Conservation (phyloP, 169 alveolate genomes). For the Plasmodium yoelii region DNA sequence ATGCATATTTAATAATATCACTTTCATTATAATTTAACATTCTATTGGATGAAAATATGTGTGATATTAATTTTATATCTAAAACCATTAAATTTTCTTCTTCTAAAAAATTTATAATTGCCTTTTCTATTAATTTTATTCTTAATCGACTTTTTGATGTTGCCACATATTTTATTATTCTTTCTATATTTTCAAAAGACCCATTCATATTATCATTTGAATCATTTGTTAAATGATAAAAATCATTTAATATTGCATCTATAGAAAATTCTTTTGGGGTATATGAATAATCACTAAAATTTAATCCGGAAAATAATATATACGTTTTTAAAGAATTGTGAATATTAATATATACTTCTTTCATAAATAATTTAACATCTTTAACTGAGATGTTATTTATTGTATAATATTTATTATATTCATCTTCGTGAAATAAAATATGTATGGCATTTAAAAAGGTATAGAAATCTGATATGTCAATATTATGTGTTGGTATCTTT, state of each 20-base stretch:
- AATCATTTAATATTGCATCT: conserved; percentile 34
- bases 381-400: conserved; percentile 44
- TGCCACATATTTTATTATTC: conserved; percentile 10
- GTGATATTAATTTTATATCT: conserved; percentile 25
- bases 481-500: conserved; percentile 1
- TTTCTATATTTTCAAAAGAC: conserved; percentile 16
- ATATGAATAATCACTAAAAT: conserved; percentile 41
- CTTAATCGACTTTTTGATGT: conserved; percentile 33
- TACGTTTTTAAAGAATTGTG: conserved; percentile 36
- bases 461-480: conserved; percentile 18
- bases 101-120: conserved; percentile 21
- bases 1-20: conserved; percentile 23
- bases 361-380: conserved; percentile 28
- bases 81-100: conserved; percentile 10
- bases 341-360: conserved; percentile 31
- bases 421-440: conserved; percentile 16
- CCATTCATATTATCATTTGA: background rate
- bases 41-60: conserved; percentile 25
- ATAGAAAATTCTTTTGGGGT: conserved; percentile 16
- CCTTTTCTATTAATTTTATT: conserved; percentile 26
- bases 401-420: conserved; percentile 28
- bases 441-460: conserved; percentile 38
- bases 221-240: conserved; percentile 16
- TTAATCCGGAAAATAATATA: conserved; percentile 21
- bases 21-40: conserved; percentile 35